Base-by-base conservation (phyloP, 257 asterid species). In the Rehmannia glutinosa region DNA sequence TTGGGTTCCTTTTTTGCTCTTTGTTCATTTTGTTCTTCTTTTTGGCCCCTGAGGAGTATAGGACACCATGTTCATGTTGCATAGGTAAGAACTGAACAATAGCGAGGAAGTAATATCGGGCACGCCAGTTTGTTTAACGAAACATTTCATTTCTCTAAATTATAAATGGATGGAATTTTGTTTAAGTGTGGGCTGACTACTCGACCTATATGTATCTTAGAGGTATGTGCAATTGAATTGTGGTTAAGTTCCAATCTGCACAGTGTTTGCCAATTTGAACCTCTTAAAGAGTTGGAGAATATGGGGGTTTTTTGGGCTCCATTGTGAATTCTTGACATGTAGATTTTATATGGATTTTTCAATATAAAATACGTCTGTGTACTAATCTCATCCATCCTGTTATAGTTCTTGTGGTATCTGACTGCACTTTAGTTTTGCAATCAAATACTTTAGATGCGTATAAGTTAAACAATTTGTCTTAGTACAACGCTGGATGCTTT, bases 401-500 rank as follows among this genome's bases (percentile, higher is more conserved):
- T 11, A 10, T 55, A 62, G 7, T 11, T 10, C 21, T 59, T 61
- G 17, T 8, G 62, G 63, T 53, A 17, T 64, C 49, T 16, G 36
- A 11, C 20, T n/a, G 42, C 45, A 27, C 43, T 61, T 41, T 8
- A 38, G 30, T 53, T 68, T 63, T 71, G 35, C 54, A 4, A 19
- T 65, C 15, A 56, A 38, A 49, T 43, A 61, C 10, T 25, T 9
- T 20, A 15, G 38, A 12, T 68, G 21, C 19, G 4, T 38, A 35
- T 2, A 51, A 49, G 28, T 19, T 50, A 21, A 19, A 28, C 35
- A 30, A 39, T 61, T 55, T 61, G 17, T 70, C 77, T 64, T 23
- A 13, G 13, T 67, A 58, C 30, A 38, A 47, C 56, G 62, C 46
- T 70, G 63, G 58, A 49, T 57, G 58, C 60, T 83, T 75, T 51